These are phyloP conservation scores for Juncus inflexus DNA, from an alignment of 176 grass and related monocot species.

Conservation along the genomic window DNA sequence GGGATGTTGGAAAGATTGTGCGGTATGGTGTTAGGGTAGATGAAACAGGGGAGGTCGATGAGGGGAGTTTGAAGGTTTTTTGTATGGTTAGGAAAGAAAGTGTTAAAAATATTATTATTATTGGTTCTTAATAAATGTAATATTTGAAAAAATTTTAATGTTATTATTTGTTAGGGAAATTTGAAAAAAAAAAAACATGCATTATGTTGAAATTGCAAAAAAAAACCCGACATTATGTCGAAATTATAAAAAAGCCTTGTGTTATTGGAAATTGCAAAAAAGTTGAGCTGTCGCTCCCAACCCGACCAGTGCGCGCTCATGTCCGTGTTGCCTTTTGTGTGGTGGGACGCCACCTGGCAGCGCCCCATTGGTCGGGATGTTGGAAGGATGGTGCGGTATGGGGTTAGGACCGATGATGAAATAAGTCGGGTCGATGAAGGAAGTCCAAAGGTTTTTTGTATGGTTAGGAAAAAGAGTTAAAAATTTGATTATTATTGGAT, in stretches of 20 bases:
- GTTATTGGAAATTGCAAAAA: too few relatives aligned
- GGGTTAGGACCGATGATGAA: slow-evolving; percentile 39
- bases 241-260: too few relatives aligned
- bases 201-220: too few relatives aligned
- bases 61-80: slow-evolving; percentile 32
- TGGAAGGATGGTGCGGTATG: slow-evolving; percentile 42
- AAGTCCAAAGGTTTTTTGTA: slow-evolving; percentile 40
- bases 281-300: slow-evolving; percentile 52
- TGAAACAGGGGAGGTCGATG: slow-evolving; percentile 38
- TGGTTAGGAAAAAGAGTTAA: slow-evolving; percentile 56
- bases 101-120: slow-evolving; percentile 51
- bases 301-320: slow-evolving; percentile 61
- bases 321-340: slow-evolving; percentile 61
- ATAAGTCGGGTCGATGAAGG: slow-evolving; percentile 26
- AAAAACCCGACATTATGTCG: too few relatives aligned
- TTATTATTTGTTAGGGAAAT: too few relatives aligned
- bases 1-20: slow-evolving; percentile 38
- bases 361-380: slow-evolving; percentile 54
- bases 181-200: too few relatives aligned
- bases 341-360: slow-evolving; percentile 78
- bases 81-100: slow-evolving; percentile 58
- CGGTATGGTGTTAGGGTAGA: slow-evolving; percentile 41
- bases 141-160: too few relatives aligned
- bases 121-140: slow-evolving; percentile 8
- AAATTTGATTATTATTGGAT: slow-evolving; percentile 43